These are phyloP conservation scores for Cerioporus squamosus DNA, from an alignment of 1,284 basidiomycete genomes.

Conservation along the genomic window DNA sequence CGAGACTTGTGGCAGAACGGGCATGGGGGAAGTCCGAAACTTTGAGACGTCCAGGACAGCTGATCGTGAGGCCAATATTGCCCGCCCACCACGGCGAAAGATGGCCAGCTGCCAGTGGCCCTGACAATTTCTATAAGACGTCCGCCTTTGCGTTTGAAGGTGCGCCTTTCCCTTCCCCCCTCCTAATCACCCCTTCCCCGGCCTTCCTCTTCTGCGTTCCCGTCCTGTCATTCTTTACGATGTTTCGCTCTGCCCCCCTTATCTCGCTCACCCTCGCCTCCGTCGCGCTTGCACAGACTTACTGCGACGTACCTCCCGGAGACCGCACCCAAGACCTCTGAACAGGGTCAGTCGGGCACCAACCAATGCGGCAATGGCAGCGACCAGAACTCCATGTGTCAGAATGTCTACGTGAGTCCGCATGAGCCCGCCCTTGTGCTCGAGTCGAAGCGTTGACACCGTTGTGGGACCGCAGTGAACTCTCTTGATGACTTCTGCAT, in stretches of 20 bases:
- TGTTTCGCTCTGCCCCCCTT: conserved; percentile 22
- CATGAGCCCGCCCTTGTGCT: no score
- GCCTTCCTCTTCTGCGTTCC: conserved; percentile 1
- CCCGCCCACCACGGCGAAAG: conserved; percentile 12
- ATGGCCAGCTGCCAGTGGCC: conserved; percentile 6
- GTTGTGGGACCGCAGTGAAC: conserved; percentile 50
- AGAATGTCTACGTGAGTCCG: conserved; percentile 70
- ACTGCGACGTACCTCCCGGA: conserved; percentile 45
- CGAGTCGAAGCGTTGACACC: no score
- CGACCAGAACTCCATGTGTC: conserved; percentile 65
- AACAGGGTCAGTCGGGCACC: conserved; percentile 70
- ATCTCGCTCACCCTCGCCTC: conserved; percentile 22
- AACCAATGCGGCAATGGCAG: conserved; percentile 63
- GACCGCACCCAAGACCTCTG: conserved; percentile 51
- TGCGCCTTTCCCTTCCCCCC: background rate
- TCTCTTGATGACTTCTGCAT: conserved; percentile 64
- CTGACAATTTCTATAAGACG: background rate
- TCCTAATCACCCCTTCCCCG: background rate
- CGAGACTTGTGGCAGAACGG: background rate
- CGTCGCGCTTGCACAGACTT: conserved; percentile 35
- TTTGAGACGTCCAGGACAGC: background rate
- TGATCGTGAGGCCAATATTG: background rate
- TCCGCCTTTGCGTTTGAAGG: background rate
- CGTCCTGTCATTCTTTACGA: conserved; percentile 13
- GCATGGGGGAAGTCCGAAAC: background rate